Evolutionary conservation across 805 yeast genomes (phyloP).

Genomic region (Diddensiella santjacobensis): DNA sequence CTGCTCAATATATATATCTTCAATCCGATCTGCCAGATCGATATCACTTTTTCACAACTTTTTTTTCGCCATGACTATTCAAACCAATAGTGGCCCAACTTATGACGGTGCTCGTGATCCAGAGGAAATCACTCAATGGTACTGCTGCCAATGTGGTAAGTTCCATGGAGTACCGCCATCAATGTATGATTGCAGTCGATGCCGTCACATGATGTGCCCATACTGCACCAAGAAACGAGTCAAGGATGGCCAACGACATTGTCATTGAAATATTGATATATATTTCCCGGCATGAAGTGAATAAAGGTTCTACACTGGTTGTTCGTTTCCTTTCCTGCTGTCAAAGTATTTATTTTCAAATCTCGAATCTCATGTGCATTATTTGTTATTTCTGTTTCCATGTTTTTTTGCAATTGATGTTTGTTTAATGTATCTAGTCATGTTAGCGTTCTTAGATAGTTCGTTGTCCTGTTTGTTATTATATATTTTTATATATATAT

Average conservation of each 20-base stretch:
- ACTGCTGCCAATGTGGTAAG: constrained; percentile 34
- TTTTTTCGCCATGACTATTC: no score
- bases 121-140: constrained; percentile 32
- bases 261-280: not conserved
- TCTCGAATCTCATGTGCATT: not conserved
- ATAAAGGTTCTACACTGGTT: not conserved
- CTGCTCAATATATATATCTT: no score
- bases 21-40: no score
- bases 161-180: constrained; percentile 29
- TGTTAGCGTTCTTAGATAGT: no score
- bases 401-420: not conserved
- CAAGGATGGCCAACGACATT: constrained; percentile 17
- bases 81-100: no score
- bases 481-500: no score
- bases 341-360: not conserved
- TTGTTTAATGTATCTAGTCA: no score
- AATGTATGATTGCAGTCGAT: constrained; percentile 31
- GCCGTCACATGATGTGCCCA: constrained; percentile 33
- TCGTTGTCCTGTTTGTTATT: no score
- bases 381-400: not conserved
- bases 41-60: no score
- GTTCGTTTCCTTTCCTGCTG: not conserved
- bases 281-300: not conserved
- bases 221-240: constrained; percentile 30
- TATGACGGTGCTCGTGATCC: constrained; percentile 18